A percentile compares a stretch with the other conserved stretches of the same genome.
Evolutionary conservation across 2,329 filamentous ascomycete genomes (phyloP).

Genomic region (Sclerotiophoma versabilis): DNA sequence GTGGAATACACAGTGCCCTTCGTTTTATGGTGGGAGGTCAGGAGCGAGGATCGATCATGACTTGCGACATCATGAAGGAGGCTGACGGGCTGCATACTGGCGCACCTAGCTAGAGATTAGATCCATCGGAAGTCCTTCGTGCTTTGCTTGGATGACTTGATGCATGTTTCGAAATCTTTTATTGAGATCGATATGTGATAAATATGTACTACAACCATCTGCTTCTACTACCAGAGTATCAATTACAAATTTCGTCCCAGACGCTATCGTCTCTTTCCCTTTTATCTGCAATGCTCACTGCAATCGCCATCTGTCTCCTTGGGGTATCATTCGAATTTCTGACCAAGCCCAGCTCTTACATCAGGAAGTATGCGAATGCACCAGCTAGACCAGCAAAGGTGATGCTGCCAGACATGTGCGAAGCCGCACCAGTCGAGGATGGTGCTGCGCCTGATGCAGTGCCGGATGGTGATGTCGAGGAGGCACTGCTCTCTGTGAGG

Average conservation of each 20-base stretch:
- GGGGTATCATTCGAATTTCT: conserved; percentile 22
- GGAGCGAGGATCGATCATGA: background rate
- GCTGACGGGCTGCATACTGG: background rate
- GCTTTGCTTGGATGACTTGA: background rate
- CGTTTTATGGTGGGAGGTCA: background rate
- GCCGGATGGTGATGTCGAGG: conserved; percentile 21
- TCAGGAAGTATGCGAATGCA: conserved; percentile 40
- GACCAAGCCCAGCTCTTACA: conserved; percentile 27
- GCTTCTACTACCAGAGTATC: conserved; percentile 6
- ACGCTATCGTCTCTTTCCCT: background rate
- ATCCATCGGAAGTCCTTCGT: background rate
- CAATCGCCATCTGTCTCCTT: background rate
- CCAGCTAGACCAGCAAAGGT: conserved; percentile 38
- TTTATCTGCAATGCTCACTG: background rate
- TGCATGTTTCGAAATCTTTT: background rate
- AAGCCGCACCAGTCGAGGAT: conserved; percentile 36
- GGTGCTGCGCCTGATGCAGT: conserved; percentile 26
- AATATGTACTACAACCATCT: conserved; percentile 4
- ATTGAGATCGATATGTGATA: background rate
- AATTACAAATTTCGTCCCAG: conserved; percentile 1
- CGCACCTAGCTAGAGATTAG: background rate
- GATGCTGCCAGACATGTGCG: conserved; percentile 33
- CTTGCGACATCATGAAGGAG: background rate
- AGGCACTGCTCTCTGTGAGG: conserved; percentile 28
- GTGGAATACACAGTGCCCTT: background rate